phyloP scores from a whole-genome alignment of 2,329 filamentous ascomycete species.

The Phaeosphaeria sp. region DNA sequence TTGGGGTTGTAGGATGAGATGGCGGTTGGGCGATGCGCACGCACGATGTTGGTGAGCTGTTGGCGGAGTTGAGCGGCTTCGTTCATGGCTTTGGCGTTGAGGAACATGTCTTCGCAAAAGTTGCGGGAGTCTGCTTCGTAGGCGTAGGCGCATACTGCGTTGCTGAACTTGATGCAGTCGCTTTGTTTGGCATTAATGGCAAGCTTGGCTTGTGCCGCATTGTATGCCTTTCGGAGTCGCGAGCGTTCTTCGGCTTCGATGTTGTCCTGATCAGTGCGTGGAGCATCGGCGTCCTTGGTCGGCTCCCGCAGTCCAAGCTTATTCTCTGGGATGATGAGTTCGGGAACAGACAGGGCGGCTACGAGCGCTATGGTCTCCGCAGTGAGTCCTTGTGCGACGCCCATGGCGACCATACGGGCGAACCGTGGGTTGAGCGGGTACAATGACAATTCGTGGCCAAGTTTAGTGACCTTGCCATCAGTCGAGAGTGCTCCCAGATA shows the following conservation, averaged over 20 bases:
- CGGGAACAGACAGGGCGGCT: slow-evolving; percentile 84
- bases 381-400: slow-evolving; percentile 80
- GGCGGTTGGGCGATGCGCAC: slow-evolving; percentile 69
- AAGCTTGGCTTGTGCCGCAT: slow-evolving; percentile 78
- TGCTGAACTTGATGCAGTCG: slow-evolving; percentile 89
- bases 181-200: slow-evolving; percentile 77
- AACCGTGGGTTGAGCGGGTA: slow-evolving; percentile 93
- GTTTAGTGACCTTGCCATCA: slow-evolving; percentile 76
- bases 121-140: slow-evolving; percentile 58
- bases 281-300: slow-evolving; percentile 51
- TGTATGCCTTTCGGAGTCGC: slow-evolving; percentile 68
- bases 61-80: slow-evolving; percentile 83
- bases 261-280: slow-evolving; percentile 70
- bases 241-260: slow-evolving; percentile 74
- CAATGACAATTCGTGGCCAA: slow-evolving; percentile 81
- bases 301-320: slow-evolving; percentile 71
- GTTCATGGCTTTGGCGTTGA: slow-evolving; percentile 84
- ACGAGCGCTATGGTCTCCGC: slow-evolving; percentile 89
- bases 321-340: slow-evolving; percentile 84
- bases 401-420: slow-evolving; percentile 88
- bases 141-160: slow-evolving; percentile 83
- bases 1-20: slow-evolving; percentile 50
- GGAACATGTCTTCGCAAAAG: slow-evolving; percentile 85
- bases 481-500: slow-evolving; percentile 82
- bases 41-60: slow-evolving; percentile 83